Evolutionary conservation across 129 eudicot species (phyloP).

Genomic region (Flaveria linearis): DNA sequence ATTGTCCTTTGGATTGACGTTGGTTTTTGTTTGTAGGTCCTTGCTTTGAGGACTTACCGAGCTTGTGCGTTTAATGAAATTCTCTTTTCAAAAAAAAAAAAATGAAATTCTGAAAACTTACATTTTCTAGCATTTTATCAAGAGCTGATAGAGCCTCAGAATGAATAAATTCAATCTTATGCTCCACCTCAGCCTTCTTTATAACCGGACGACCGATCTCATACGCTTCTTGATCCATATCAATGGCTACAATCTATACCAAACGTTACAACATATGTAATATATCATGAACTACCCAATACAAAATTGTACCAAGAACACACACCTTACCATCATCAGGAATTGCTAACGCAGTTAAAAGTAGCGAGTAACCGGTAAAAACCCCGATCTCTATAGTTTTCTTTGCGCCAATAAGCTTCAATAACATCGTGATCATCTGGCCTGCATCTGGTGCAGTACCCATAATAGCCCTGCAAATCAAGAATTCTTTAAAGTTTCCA

Average conservation of each 20-base stretch:
- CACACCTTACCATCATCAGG: conserved; percentile 52
- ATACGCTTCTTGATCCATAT: conserved; percentile 19
- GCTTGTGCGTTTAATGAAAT: too few relatives aligned
- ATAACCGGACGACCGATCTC: conserved; percentile 43
- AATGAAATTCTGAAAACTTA: conserved; percentile 11
- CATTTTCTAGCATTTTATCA: conserved; percentile 39
- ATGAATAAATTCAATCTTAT: conserved; percentile 41
- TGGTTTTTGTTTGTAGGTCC: too few relatives aligned
- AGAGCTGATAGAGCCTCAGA: conserved; percentile 40
- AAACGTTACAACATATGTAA: neutral
- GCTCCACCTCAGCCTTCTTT: conserved; percentile 41
- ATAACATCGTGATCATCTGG: conserved; percentile 33
- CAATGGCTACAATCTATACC: conserved; percentile 44
- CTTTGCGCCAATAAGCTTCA: conserved; percentile 32
- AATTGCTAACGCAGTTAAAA: conserved; percentile 42
- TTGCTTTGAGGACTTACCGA: too few relatives aligned
- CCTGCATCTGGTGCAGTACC: conserved; percentile 42
- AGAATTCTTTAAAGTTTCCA: neutral
- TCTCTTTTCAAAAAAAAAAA: too few relatives aligned
- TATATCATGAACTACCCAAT: neutral
- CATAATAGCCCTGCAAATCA: conserved; percentile 40
- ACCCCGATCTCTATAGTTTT: conserved; percentile 42
- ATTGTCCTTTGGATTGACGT: too few relatives aligned
- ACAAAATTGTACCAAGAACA: neutral
- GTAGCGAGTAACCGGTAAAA: conserved; percentile 49